Conservation (phyloP, 2,329 filamentous ascomycete genomes). For the Lojkania enalia region DNA sequence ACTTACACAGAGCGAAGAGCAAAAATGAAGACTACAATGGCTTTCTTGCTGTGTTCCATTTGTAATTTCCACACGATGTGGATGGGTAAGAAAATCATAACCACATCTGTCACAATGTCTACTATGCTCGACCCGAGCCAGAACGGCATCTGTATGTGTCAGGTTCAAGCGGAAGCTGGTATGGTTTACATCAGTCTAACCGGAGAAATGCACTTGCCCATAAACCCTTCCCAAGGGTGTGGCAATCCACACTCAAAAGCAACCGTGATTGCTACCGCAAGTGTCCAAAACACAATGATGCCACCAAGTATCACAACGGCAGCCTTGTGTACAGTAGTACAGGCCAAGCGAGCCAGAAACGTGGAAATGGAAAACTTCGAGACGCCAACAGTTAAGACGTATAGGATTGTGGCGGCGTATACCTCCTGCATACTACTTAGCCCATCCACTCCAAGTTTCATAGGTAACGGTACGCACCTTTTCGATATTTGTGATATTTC, state of each 20-base stretch:
- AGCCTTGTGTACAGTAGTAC: conserved; percentile 17
- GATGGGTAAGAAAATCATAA: conserved; percentile 20
- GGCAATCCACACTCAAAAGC: conserved; percentile 31
- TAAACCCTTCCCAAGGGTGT: conserved; percentile 27
- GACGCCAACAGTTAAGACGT: conserved; percentile 24
- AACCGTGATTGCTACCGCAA: conserved; percentile 21
- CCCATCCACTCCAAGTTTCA: too few relatives aligned
- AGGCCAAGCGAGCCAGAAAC: conserved; percentile 24
- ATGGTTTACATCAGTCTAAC: conserved; percentile 12
- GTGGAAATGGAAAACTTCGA: conserved; percentile 29
- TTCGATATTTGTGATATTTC: conserved; percentile 16
- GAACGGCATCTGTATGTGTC: conserved; percentile 18
- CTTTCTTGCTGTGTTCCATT: conserved; percentile 20
- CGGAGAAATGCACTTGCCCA: conserved; percentile 26
- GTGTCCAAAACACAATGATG: conserved; percentile 23
- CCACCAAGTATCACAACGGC: conserved; percentile 15
- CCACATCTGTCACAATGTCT: conserved; percentile 25
- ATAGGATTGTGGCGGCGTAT: conserved; percentile 29
- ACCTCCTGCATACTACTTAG: too few relatives aligned
- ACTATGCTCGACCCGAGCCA: conserved; percentile 25
- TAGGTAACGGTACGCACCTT: conserved; percentile 11
- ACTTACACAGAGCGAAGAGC: conserved; percentile 27
- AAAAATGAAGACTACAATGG: conserved; percentile 21
- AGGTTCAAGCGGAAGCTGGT: not conserved
- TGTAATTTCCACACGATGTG: conserved; percentile 23